These are phyloP conservation scores for Fusarium duplospermum DNA, from an alignment of 2,329 filamentous ascomycete species.

Conservation along the genomic window DNA sequence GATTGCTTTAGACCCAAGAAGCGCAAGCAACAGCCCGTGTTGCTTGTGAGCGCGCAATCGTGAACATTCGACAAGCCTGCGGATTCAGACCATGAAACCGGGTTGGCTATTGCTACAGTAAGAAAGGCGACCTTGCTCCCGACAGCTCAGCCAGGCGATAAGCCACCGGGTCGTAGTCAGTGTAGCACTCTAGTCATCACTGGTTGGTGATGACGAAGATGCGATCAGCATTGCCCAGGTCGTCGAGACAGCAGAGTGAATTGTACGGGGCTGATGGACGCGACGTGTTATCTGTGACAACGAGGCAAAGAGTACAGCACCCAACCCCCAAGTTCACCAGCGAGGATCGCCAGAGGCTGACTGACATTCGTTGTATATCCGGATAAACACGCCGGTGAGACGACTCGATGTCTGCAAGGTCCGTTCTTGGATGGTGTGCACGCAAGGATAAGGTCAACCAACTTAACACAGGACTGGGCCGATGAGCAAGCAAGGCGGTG, in stretches of 20 bases:
- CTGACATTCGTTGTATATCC: neutral
- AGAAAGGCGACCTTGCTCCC: neutral
- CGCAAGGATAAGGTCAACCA: neutral
- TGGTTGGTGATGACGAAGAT: slow-evolving; percentile 16
- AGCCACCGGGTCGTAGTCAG: neutral
- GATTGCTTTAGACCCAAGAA: slow-evolving; percentile 18
- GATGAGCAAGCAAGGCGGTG: slow-evolving; percentile 1
- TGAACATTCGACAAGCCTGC: slow-evolving; percentile 12
- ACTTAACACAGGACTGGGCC: neutral
- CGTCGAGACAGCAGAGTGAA: neutral
- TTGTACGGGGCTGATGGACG: slow-evolving; percentile 5
- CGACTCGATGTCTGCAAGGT: neutral
- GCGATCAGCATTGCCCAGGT: slow-evolving; percentile 16
- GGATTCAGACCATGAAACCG: neutral
- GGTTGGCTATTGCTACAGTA: neutral
- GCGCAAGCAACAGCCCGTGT: neutral
- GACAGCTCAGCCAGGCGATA: slow-evolving; percentile 1
- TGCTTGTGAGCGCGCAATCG: slow-evolving; percentile 1
- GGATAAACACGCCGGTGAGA: slow-evolving; percentile 1
- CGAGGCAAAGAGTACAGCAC: neutral
- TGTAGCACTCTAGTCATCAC: neutral
- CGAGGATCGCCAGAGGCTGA: neutral
- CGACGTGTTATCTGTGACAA: slow-evolving; percentile 2
- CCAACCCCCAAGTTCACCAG: neutral
- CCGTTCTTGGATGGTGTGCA: neutral